Evolutionary conservation across 257 asterid genomes (phyloP).

Genomic region (Vinca minor): DNA sequence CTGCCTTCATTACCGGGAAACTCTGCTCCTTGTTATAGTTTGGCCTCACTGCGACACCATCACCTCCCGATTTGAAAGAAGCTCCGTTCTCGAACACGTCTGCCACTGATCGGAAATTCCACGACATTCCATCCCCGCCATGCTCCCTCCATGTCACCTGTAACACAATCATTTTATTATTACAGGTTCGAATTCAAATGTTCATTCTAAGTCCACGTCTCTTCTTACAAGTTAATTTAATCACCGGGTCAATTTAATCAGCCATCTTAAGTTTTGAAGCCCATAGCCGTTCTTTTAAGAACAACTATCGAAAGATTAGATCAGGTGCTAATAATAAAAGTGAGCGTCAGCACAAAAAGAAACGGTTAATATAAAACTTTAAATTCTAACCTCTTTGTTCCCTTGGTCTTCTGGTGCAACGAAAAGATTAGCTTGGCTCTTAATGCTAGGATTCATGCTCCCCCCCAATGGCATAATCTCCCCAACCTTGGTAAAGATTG

Average conservation of each 20-base stretch:
- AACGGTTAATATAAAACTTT: no score
- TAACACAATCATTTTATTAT: no score
- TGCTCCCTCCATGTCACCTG: slow-evolving; percentile 62
- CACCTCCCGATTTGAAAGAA: slow-evolving; percentile 31
- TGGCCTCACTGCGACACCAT: slow-evolving; percentile 36
- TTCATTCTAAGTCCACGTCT: no score
- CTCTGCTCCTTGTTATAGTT: slow-evolving; percentile 50
- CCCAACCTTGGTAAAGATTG: slow-evolving; percentile 79
- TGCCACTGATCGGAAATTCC: slow-evolving; percentile 44
- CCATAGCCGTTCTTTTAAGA: no score
- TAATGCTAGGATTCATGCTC: slow-evolving; percentile 75
- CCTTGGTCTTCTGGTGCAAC: slow-evolving; percentile 55
- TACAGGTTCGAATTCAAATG: no score
- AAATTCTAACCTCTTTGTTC: slow-evolving; percentile 52
- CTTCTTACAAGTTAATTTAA: no score
- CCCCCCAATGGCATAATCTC: slow-evolving; percentile 81
- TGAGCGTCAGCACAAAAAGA: no score
- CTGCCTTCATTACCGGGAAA: slow-evolving; percentile 51
- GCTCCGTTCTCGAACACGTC: slow-evolving; percentile 87
- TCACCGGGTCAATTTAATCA: no score
- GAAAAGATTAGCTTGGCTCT: slow-evolving; percentile 79
- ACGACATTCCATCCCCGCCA: slow-evolving; percentile 8
- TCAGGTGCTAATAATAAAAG: no score
- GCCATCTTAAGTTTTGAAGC: no score
- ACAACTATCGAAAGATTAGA: no score